These are phyloP conservation scores for Terana coerulea DNA, from an alignment of 768 basidiomycete species.

Conservation along the genomic window DNA sequence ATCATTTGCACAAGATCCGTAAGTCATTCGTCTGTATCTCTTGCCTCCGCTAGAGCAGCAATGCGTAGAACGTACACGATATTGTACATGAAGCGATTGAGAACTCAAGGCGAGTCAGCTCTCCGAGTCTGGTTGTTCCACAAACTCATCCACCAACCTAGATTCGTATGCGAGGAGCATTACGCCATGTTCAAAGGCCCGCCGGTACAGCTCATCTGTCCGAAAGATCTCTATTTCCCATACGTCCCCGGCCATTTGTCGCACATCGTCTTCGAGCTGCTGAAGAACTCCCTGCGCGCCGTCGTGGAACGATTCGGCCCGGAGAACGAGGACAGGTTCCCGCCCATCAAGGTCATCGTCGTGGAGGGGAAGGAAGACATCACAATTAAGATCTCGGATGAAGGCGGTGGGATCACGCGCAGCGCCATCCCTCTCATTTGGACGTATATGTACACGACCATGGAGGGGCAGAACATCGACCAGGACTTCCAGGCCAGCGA, in stretches of 20 bases:
- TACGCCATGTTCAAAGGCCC: slow-evolving; percentile 93
- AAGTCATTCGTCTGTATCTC: slow-evolving; percentile 26
- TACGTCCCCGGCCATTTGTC: slow-evolving; percentile 97
- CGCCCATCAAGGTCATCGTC: slow-evolving; percentile 91
- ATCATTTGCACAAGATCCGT: slow-evolving; percentile 95
- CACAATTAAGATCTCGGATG: slow-evolving; percentile 97
- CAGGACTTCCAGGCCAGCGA: slow-evolving; percentile 81
- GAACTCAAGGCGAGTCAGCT: slow-evolving; percentile 66
- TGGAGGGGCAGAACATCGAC: slow-evolving; percentile 67
- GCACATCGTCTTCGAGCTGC: slow-evolving; percentile 94
- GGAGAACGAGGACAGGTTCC: slow-evolving; percentile 73
- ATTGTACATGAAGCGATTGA: slow-evolving; percentile 99
- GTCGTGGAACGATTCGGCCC: slow-evolving; percentile 91
- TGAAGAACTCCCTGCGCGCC: slow-evolving; percentile 96
- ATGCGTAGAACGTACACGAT: slow-evolving; percentile 80
- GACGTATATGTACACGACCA: slow-evolving; percentile 97
- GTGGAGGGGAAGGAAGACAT: slow-evolving; percentile 98
- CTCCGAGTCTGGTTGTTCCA: background rate
- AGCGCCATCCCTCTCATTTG: slow-evolving; percentile 91
- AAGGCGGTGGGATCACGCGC: slow-evolving; percentile 92
- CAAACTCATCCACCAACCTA: background rate
- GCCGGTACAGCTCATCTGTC: slow-evolving; percentile 95
- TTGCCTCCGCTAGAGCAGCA: background rate
- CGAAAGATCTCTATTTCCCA: slow-evolving; percentile 77
- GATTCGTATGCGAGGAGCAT: slow-evolving; percentile 93